Conservation (phyloP, 768 basidiomycete genomes). For the Rubroboletus pulcherrimus region DNA sequence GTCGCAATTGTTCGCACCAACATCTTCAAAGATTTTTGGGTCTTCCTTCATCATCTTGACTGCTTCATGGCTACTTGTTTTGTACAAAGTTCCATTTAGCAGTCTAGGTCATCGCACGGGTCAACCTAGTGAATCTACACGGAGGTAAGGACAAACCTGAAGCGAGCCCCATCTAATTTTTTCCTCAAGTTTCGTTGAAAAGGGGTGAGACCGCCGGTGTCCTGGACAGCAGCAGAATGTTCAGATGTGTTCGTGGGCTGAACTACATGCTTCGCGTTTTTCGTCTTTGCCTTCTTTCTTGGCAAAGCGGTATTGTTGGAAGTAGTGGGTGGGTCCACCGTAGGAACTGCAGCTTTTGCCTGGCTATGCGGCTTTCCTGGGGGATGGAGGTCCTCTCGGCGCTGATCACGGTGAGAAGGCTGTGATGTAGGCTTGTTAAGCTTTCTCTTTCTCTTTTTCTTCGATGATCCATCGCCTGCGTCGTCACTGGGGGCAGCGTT, state of each 20-base stretch:
- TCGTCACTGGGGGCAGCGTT: slow-evolving; percentile 33
- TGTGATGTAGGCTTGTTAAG: not conserved
- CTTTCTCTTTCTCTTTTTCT: slow-evolving; percentile 19
- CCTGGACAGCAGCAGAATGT: slow-evolving; percentile 9
- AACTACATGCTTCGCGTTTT: slow-evolving; percentile 16
- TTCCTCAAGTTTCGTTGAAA: slow-evolving; percentile 78
- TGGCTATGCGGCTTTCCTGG: not conserved
- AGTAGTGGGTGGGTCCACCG: slow-evolving; percentile 8
- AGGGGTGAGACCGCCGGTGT: slow-evolving; percentile 47
- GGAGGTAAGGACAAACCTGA: slow-evolving; percentile 48
- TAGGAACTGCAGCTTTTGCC: slow-evolving; percentile 9
- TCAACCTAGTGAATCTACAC: slow-evolving; percentile 6
- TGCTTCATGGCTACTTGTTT: slow-evolving; percentile 72
- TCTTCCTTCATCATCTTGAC: slow-evolving; percentile 81
- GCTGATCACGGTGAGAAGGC: slow-evolving; percentile 8
- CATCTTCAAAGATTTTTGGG: slow-evolving; percentile 79
- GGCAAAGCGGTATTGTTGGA: not conserved
- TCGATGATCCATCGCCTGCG: slow-evolving; percentile 18
- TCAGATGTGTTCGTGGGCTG: slow-evolving; percentile 21
- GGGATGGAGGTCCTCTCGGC: not conserved
- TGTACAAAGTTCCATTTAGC: slow-evolving; percentile 93
- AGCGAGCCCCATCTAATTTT: slow-evolving; percentile 81
- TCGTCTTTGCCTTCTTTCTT: slow-evolving; percentile 19
- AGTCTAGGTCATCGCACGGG: slow-evolving; percentile 43
- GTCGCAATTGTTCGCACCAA: slow-evolving; percentile 31